Conservation (phyloP, 805 yeast species). For the Middelhovenomyces tepae region DNA sequence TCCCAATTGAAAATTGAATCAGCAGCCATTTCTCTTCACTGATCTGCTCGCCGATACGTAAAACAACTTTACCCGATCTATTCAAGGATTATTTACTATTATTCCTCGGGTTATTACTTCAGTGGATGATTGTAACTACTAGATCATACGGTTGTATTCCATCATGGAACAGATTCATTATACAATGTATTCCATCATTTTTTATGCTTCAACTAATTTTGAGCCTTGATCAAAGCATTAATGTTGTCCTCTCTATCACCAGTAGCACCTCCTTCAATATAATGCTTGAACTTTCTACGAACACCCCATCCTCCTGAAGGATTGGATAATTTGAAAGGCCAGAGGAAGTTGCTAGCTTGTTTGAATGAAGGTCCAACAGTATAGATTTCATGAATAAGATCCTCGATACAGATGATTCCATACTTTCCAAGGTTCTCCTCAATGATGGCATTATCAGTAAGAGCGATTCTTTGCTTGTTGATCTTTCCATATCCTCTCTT, state of each 20-base stretch:
- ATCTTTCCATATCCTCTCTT: constrained; percentile 82
- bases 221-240: constrained; percentile 62
- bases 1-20: no score
- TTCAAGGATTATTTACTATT: no score
- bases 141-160: no score
- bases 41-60: no score
- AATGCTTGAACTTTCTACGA: constrained; percentile 72
- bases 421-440: constrained; percentile 64
- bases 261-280: constrained; percentile 77
- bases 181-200: constrained; percentile 12
- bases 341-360: constrained; percentile 76
- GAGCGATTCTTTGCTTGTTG: constrained; percentile 67
- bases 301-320: constrained; percentile 80
- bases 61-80: no score
- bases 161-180: no score
- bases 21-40: no score
- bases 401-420: constrained; percentile 69
- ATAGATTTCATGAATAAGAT: constrained; percentile 73
- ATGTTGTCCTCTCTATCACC: constrained; percentile 78
- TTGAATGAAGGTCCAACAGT: constrained; percentile 80
- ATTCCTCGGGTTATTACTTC: no score
- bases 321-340: constrained; percentile 80
- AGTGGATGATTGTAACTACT: no score
- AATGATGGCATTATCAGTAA: constrained; percentile 61
- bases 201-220: no score